Base-by-base conservation (phyloP, 129 eudicot species). In the Apium graveolens region DNA sequence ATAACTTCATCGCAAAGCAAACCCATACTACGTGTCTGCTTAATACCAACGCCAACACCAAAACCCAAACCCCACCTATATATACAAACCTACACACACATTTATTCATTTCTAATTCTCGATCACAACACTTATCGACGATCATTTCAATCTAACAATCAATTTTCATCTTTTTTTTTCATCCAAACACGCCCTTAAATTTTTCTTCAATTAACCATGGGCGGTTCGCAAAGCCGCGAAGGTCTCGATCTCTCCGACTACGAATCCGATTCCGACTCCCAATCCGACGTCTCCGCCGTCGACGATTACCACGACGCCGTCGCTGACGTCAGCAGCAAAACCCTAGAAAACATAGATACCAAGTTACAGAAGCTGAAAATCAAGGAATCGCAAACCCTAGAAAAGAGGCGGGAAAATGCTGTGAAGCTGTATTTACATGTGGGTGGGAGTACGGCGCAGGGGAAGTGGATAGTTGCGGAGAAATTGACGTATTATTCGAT, bases 181-280 rank as follows among this genome's bases (percentile, higher is more conserved):
- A 51, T 39, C 53, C 38, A 31, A 20, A 37, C 78, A 31, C 43
- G 10, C 27, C 21, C 43, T 37, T 26, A 13, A 27, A 0, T 41
- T 43, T 24, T 6, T 17, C 38, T 2, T 3, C 38, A n/a, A n/a
- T 21, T 41, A 13, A 66, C 60, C 43, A 92, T 92, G 97, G 97
- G 97, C 29, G 96, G 78, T 26, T 91, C 96, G 20, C 91, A 92
- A 8, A 92, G 97, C 71, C 97, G 97, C 68, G 97, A 90, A 84
- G 96, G 94, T 20, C 88, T 93, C 8, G 98, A 93, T 63, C 88
- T 93, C 80, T 86, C 96, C 26, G 98, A 92, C 62, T 87, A 95
- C 60, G 98, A 88, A 13, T 85, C 85, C 69, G 75, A 63, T 8
- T 60, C 49, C 65, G 90, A 82, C 5, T 1, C 68, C 0, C 34